phyloP scores from a whole-genome alignment of 1,284 basidiomycete genomes.

The Trametes versicolor region DNA sequence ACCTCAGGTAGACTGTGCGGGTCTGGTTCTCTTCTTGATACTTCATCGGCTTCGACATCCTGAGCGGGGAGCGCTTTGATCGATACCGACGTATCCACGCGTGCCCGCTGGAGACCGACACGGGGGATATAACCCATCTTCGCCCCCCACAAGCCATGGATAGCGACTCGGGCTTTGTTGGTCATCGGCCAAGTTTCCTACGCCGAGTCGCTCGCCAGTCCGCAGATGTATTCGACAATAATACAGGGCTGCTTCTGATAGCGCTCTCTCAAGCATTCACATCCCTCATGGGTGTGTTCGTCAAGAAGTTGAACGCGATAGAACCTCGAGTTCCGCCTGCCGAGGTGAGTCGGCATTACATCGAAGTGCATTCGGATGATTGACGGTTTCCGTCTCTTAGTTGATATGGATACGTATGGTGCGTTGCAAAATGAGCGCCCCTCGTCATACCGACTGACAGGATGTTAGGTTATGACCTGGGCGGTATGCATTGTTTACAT shows the following conservation, averaged over 20 bases:
- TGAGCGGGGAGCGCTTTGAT: no score
- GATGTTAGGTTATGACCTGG: constrained; percentile 50
- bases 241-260: constrained; percentile 71
- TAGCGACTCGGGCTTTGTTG: neutral
- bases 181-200: neutral
- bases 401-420: constrained; percentile 62
- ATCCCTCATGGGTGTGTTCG: constrained; percentile 66
- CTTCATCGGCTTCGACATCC: no score
- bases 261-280: constrained; percentile 69
- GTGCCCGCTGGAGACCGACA: neutral
- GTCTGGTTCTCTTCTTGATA: no score
- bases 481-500: constrained; percentile 57
- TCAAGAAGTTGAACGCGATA: constrained; percentile 67
- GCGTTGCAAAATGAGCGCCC: neutral
- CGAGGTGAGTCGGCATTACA: constrained; percentile 50
- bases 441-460: neutral
- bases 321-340: constrained; percentile 67
- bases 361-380: neutral
- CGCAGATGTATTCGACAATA: constrained; percentile 44
- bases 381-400: constrained; percentile 34
- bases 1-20: no score
- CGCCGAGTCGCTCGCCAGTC: neutral
- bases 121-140: neutral
- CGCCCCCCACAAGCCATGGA: neutral
- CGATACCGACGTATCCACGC: no score